These are phyloP conservation scores for Arthrobotrys pseudoclavata DNA, from an alignment of 2,329 filamentous ascomycete species.

Conservation along the genomic window DNA sequence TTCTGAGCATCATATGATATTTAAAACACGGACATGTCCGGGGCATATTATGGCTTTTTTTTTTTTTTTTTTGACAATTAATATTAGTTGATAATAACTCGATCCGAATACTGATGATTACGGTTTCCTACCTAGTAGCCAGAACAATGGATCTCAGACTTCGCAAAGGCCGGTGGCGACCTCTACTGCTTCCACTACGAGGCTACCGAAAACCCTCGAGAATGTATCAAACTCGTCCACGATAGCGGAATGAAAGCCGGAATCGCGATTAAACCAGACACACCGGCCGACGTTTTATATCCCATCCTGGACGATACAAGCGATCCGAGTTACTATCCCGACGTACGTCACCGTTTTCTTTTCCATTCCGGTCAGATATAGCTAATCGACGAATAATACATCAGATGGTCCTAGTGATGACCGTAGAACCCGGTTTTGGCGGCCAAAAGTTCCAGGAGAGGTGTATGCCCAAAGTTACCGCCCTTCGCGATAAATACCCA, in stretches of 20 bases:
- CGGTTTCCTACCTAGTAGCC: constrained; percentile 72
- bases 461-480: constrained; percentile 92
- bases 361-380: too few species aligned
- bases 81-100: not conserved
- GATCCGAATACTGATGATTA: not conserved
- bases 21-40: not conserved
- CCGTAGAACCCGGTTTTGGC: constrained; percentile 95
- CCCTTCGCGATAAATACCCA: constrained; percentile 85
- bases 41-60: not conserved
- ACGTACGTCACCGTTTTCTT: constrained; percentile 18
- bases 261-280: constrained; percentile 94
- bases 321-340: constrained; percentile 71
- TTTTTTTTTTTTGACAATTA: not conserved
- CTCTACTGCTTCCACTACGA: constrained; percentile 99
- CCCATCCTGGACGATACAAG: constrained; percentile 80
- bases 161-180: constrained; percentile 93
- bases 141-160: constrained; percentile 97
- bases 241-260: constrained; percentile 88
- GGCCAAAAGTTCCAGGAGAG: constrained; percentile 99
- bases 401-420: constrained; percentile 99
- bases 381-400: not conserved
- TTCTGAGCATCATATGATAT: constrained; percentile 1
- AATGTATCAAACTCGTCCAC: constrained; percentile 92
- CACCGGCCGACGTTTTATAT: constrained; percentile 88
- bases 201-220: constrained; percentile 86